Percentiles rank a stretch among this genome's conserved stretches.
phyloP scores from a whole-genome alignment of 371 early-diverging fungal genomes.

The Apophysomyces variabilis region DNA sequence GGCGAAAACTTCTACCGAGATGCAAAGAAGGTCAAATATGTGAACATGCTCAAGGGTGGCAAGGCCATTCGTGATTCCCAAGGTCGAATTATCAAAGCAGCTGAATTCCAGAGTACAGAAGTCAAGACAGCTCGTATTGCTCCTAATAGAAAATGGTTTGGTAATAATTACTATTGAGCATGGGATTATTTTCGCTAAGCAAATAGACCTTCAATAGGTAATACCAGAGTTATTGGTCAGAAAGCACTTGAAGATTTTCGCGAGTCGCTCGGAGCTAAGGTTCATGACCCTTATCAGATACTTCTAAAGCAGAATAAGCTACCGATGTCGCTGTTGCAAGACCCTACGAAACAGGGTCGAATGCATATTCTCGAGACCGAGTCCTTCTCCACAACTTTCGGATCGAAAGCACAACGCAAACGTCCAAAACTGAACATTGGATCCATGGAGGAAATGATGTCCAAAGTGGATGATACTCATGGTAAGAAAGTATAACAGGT shows the following conservation, averaged over 20 bases:
- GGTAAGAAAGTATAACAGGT: constrained; percentile 37
- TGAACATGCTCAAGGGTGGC: constrained; percentile 95
- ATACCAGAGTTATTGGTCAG: constrained; percentile 95
- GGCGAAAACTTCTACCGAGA: constrained; percentile 98
- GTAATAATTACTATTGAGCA: constrained; percentile 45
- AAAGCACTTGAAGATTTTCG: constrained; percentile 90
- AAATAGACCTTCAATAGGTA: constrained; percentile 49
- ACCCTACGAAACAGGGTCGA: constrained; percentile 78
- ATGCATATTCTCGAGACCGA: constrained; percentile 95
- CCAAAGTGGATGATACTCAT: constrained; percentile 64
- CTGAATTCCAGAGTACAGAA: constrained; percentile 88
- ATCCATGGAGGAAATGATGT: constrained; percentile 85
- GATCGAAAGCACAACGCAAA: constrained; percentile 94
- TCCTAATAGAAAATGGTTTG: constrained; percentile 98
- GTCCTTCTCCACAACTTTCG: constrained; percentile 90
- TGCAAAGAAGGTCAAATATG: constrained; percentile 86
- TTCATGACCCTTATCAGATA: constrained; percentile 97
- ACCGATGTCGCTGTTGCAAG: constrained; percentile 94
- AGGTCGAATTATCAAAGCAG: constrained; percentile 96
- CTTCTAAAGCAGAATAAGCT: constrained; percentile 95
- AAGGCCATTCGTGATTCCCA: constrained; percentile 84
- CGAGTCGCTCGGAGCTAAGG: constrained; percentile 86
- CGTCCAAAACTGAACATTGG: constrained; percentile 82
- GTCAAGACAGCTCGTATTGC: constrained; percentile 86
- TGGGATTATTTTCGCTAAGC: not conserved